Conservation (phyloP, 139 green algal genomes). For the Picochlorum sp. region DNA sequence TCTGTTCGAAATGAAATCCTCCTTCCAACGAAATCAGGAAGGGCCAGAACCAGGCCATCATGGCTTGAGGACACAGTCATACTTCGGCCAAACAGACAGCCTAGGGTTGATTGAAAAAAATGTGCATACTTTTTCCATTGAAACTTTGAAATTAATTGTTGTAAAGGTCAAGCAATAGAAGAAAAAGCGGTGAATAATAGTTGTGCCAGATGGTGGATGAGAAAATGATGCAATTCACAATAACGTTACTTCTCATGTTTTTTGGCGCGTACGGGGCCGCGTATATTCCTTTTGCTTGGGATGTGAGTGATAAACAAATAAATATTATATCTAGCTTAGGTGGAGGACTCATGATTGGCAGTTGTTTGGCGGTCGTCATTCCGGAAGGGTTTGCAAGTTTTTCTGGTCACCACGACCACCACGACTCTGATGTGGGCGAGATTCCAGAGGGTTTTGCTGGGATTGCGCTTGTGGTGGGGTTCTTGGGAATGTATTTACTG, state of each 20-base stretch:
- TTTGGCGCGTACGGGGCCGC: constrained; percentile 17
- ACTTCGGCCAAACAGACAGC: no score
- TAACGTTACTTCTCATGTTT: constrained; percentile 33
- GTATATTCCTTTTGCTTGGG: constrained; percentile 13
- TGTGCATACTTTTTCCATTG: no score
- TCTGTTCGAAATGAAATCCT: no score
- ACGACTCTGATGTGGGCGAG: background rate
- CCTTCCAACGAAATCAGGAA: no score
- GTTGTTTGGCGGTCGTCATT: constrained; percentile 35
- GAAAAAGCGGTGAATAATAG: background rate
- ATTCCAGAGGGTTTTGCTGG: constrained; percentile 22
- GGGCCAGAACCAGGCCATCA: no score
- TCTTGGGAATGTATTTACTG: constrained; percentile 42
- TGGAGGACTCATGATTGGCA: constrained; percentile 39
- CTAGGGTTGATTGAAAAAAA: no score
- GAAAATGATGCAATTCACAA: background rate
- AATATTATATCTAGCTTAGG: constrained; percentile 25
- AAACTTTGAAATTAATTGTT: background rate
- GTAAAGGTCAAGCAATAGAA: background rate
- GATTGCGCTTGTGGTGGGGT: constrained; percentile 35
- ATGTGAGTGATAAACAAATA: constrained; percentile 17
- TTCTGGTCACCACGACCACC: constrained; percentile 10
- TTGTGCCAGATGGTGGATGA: background rate
- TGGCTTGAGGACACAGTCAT: no score
- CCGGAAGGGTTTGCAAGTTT: constrained; percentile 39